Base-by-base conservation (phyloP, 768 basidiomycete genomes). In the Mycena rebaudengoi region DNA sequence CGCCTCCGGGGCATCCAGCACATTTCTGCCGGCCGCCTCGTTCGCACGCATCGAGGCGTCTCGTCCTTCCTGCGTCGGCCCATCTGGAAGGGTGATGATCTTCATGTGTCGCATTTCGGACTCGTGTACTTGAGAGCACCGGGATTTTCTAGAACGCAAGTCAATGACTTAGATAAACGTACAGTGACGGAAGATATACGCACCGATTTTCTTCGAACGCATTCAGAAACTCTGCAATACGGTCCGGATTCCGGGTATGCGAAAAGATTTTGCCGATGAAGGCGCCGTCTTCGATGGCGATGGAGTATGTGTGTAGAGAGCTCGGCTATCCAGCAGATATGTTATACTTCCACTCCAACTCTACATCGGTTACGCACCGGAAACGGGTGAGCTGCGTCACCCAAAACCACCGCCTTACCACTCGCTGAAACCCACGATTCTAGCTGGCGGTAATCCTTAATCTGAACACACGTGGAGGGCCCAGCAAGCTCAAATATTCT, bases 141-240 rank as follows among this genome's bases (percentile, higher is more conserved):
- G 55, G 26, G 40, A 43, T 57, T 45, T 57, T 28, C 55, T 57
- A n/a, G n/a, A n/a, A n/a, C n/a, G n/a, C n/a, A n/a, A n/a, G n/a
- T n/a, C n/a, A n/a, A n/a, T n/a, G n/a, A n/a, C n/a, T n/a, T n/a
- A n/a, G n/a, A n/a, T n/a, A n/a, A n/a, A n/a, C n/a, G n/a, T n/a
- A n/a, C n/a, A n/a, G n/a, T n/a, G n/a, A n/a, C n/a, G n/a, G n/a
- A n/a, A n/a, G n/a, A n/a, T n/a, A n/a, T n/a, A n/a, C n/a, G n/a
- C n/a, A n/a, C n/a, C n/a, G n/a, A n/a, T n/a, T n/a, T n/a, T n/a
- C n/a, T n/a, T n/a, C n/a, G 30, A 57, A 57, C 7, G 55, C 55
- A 29, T 57, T 12, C 11, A 57, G 29, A 29, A 57, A 57, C 28
- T 57, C 55, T 12, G 26, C 7, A 29, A 57, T 46, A 16, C 55